These are phyloP conservation scores for Rhodotorula sphaerocarpa DNA, from an alignment of 768 basidiomycete genomes.

Conservation along the genomic window DNA sequence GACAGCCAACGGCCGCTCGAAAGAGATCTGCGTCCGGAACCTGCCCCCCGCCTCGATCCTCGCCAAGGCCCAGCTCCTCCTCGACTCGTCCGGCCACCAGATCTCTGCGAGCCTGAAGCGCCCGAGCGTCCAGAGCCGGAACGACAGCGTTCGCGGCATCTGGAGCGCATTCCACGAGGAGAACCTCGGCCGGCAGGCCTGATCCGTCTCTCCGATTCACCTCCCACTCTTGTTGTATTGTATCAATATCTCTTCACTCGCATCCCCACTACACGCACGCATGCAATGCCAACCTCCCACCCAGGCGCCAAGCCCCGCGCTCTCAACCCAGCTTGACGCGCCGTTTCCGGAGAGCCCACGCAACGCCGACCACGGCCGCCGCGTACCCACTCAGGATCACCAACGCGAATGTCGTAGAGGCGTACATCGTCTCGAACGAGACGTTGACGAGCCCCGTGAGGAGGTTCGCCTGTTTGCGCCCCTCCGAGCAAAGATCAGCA, in stretches of 20 bases:
- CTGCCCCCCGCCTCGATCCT: constrained; percentile 66
- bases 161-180: constrained; percentile 74
- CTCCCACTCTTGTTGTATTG: not conserved
- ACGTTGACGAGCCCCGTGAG: constrained; percentile 78
- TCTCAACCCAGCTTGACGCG: constrained; percentile 32
- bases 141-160: constrained; percentile 74
- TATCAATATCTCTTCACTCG: constrained; percentile 1
- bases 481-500: too few relatives aligned
- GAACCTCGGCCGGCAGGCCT: not conserved
- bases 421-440: constrained; percentile 71
- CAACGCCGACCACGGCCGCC: constrained; percentile 49
- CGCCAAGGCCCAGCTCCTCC: constrained; percentile 69
- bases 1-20: constrained; percentile 75
- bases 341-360: constrained; percentile 24
- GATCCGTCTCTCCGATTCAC: not conserved
- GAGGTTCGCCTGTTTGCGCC: constrained; percentile 78
- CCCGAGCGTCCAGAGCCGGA: constrained; percentile 63
- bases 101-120: constrained; percentile 65
- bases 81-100: constrained; percentile 79
- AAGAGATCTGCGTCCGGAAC: constrained; percentile 71
- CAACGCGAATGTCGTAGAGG: constrained; percentile 54
- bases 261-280: too few relatives aligned
- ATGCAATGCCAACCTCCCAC: too few relatives aligned
- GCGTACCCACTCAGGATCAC: constrained; percentile 58
- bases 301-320: too few relatives aligned